phyloP scores from a whole-genome alignment of 163 green algal species.

The Chloromonas sp. region DNA sequence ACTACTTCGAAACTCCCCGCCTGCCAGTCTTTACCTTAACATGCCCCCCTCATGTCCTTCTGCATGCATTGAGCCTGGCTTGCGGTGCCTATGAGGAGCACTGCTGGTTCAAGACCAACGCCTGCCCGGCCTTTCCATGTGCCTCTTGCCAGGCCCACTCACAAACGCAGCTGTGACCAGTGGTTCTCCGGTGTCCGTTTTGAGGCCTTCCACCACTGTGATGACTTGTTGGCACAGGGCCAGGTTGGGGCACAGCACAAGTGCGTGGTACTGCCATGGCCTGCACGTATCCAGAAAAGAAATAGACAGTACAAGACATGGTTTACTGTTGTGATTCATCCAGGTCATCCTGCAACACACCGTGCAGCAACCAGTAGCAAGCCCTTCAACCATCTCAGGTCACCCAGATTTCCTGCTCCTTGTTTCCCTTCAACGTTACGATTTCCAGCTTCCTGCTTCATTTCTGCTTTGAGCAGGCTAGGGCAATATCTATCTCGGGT shows the following conservation, averaged over 20 bases:
- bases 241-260: slow-evolving; percentile 80
- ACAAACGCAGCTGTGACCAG: slow-evolving; percentile 36
- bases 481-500: no score
- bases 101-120: background rate
- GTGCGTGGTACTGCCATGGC: slow-evolving; percentile 15
- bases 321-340: no score
- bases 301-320: no score
- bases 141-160: no score
- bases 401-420: no score
- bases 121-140: background rate
- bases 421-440: no score
- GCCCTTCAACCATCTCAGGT: no score
- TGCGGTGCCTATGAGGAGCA: background rate
- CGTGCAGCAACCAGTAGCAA: no score
- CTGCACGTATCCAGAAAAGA: background rate
- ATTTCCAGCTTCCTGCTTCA: no score
- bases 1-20: background rate
- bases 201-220: slow-evolving; percentile 36
- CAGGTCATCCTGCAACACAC: no score
- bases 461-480: no score
- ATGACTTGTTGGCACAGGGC: slow-evolving; percentile 84
- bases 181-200: slow-evolving; percentile 18
- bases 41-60: background rate
- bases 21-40: background rate
- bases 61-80: background rate